phyloP scores from a whole-genome alignment of 371 early-diverging fungal species.

The Actinomortierella wolfii region DNA sequence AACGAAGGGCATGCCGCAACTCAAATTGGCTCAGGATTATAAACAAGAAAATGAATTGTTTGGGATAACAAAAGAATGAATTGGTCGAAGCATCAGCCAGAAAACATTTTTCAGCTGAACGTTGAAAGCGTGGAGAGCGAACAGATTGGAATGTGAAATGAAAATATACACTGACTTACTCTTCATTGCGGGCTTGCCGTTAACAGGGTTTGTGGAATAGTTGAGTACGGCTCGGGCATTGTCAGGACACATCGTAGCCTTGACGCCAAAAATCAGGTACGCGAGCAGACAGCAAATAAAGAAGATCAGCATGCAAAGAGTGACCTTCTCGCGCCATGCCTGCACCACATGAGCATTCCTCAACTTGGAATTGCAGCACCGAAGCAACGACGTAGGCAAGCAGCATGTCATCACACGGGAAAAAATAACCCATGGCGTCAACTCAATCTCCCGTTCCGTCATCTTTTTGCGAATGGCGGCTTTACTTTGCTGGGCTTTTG shows the following conservation, averaged over 20 bases:
- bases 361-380: conserved; percentile 46
- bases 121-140: no score
- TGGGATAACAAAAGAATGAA: no score
- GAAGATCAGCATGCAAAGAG: conserved; percentile 70
- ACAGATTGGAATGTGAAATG: neutral
- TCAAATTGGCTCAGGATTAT: no score
- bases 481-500: no score
- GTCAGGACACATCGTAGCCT: conserved; percentile 54
- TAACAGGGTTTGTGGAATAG: conserved; percentile 7
- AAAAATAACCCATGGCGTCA: conserved; percentile 53
- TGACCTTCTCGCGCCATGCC: conserved; percentile 78
- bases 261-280: conserved; percentile 68
- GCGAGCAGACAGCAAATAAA: conserved; percentile 62
- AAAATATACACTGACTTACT: conserved; percentile 8
- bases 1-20: no score
- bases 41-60: no score
- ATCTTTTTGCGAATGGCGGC: conserved; percentile 6
- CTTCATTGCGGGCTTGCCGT: conserved; percentile 6
- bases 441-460: conserved; percentile 37
- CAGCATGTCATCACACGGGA: conserved; percentile 62
- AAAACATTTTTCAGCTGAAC: no score
- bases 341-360: conserved; percentile 56
- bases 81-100: no score
- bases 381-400: conserved; percentile 56
- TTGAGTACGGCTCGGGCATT: neutral